Evolutionary conservation across 179 eudicot species (phyloP).

Genomic region (Spinacia oleracea): DNA sequence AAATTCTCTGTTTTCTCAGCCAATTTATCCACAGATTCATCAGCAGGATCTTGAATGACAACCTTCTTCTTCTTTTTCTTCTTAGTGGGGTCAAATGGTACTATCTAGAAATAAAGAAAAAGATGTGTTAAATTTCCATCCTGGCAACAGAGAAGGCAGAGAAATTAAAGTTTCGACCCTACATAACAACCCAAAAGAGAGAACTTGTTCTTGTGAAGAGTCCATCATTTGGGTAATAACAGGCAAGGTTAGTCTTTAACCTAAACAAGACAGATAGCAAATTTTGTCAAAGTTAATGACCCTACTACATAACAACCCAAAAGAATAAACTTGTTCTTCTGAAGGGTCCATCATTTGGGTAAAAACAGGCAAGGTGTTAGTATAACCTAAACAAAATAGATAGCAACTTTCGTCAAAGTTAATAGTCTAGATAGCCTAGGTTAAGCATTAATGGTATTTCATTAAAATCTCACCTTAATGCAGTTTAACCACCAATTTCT

Average conservation of each 20-base stretch:
- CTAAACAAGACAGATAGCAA: neutral
- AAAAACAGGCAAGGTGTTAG: too few relatives aligned
- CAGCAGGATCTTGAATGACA: slow-evolving; percentile 68
- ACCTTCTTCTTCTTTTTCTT: slow-evolving; percentile 93
- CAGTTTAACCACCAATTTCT: neutral
- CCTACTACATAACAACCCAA: too few relatives aligned
- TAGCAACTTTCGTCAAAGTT: neutral
- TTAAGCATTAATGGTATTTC: neutral
- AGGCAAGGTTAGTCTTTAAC: neutral
- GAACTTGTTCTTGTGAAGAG: neutral
- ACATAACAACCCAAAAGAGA: neutral
- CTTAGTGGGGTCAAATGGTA: slow-evolving; percentile 75
- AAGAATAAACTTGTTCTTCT: too few relatives aligned
- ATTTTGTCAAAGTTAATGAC: too few relatives aligned
- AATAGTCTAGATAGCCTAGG: neutral
- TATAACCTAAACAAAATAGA: too few relatives aligned
- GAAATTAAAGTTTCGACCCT: neutral
- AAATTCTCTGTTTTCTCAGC: slow-evolving; percentile 66
- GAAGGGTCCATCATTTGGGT: too few relatives aligned
- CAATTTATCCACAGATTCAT: slow-evolving; percentile 63
- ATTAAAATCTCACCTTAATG: neutral
- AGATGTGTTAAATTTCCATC: neutral
- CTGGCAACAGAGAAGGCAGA: neutral
- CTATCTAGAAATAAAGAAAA: slow-evolving; percentile 43
- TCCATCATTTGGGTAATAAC: neutral